Percentiles rank a stretch among this genome's conserved stretches.
phyloP scores from a whole-genome alignment of 169 alveolate genomes.

The Theileria equi region DNA sequence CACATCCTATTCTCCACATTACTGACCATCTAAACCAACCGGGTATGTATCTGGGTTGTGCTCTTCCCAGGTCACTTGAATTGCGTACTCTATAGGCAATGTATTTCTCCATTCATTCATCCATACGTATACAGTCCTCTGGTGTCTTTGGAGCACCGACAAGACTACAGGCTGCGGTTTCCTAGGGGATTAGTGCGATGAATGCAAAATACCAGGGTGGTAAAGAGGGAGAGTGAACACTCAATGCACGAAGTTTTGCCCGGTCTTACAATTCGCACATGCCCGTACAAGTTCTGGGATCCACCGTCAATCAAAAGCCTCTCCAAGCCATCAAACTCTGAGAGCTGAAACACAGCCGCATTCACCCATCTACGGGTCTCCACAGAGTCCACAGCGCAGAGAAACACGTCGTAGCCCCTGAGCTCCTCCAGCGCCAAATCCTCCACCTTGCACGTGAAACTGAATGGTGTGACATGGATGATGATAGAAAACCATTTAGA shows the following conservation, averaged over 20 bases:
- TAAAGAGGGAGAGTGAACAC: constrained; percentile 55
- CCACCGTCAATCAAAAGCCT: constrained; percentile 69
- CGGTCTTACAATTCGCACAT: constrained; percentile 48
- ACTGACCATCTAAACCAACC: background rate
- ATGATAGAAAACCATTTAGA: background rate
- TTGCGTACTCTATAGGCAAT: constrained; percentile 8
- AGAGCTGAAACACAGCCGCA: constrained; percentile 14
- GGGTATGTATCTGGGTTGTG: background rate
- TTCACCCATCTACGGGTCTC: constrained; percentile 54
- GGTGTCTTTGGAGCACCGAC: constrained; percentile 50
- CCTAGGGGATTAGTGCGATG: background rate
- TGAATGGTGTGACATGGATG: background rate
- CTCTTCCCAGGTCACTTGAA: background rate
- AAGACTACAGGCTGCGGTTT: constrained; percentile 54
- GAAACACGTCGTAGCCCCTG: constrained; percentile 22
- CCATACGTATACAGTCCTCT: constrained; percentile 63
- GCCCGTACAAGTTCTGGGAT: constrained; percentile 66
- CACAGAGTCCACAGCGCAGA: constrained; percentile 37
- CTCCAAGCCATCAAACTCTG: background rate
- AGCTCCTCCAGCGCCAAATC: constrained; percentile 13
- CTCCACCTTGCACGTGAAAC: constrained; percentile 13
- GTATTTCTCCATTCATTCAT: background rate
- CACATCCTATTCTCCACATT: background rate
- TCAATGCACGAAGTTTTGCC: constrained; percentile 49
- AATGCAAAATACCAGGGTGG: constrained; percentile 16